Percentiles rank a stretch among this genome's conserved stretches.
Evolutionary conservation across 2,329 filamentous ascomycete genomes (phyloP).

Genomic region (Chaetomium sp.): DNA sequence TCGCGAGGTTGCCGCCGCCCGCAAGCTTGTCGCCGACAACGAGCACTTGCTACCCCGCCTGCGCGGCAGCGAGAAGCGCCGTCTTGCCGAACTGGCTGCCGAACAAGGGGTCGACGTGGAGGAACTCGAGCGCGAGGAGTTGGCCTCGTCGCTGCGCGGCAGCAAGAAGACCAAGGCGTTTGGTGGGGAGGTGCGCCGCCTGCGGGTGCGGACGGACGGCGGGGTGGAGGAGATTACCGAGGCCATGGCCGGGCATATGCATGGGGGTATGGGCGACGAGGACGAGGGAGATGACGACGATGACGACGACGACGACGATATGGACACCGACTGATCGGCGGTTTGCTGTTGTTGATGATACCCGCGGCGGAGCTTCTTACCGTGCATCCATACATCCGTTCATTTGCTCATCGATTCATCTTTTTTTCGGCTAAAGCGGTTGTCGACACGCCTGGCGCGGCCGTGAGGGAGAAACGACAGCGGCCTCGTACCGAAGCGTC

Average conservation of each 20-base stretch:
- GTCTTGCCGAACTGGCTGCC: conserved; percentile 50
- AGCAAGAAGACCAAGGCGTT: conserved; percentile 31
- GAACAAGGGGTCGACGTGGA: conserved; percentile 35
- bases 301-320: conserved; percentile 31
- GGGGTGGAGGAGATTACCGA: conserved; percentile 36
- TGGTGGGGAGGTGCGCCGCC: conserved; percentile 35
- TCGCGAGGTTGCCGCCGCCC: conserved; percentile 68
- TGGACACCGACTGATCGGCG: conserved; percentile 37
- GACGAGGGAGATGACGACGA: conserved; percentile 34
- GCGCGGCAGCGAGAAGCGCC: conserved; percentile 61
- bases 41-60: conserved; percentile 81
- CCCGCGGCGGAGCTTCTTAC: background rate
- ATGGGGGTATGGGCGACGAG: conserved; percentile 28
- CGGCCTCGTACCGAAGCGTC: too few relatives aligned
- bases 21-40: conserved; percentile 86
- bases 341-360: background rate
- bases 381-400: too few relatives aligned
- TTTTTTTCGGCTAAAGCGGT: too few relatives aligned
- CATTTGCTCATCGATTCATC: too few relatives aligned
- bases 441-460: too few relatives aligned
- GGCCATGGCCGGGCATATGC: conserved; percentile 21
- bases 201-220: conserved; percentile 34
- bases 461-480: too few relatives aligned
- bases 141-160: conserved; percentile 16
- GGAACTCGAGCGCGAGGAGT: conserved; percentile 32